Percentiles rank a stretch among this genome's conserved stretches.
These are phyloP conservation scores for Emericellopsis terricola DNA, from an alignment of 495 filamentous ascomycete genomes.

Conservation along the genomic window DNA sequence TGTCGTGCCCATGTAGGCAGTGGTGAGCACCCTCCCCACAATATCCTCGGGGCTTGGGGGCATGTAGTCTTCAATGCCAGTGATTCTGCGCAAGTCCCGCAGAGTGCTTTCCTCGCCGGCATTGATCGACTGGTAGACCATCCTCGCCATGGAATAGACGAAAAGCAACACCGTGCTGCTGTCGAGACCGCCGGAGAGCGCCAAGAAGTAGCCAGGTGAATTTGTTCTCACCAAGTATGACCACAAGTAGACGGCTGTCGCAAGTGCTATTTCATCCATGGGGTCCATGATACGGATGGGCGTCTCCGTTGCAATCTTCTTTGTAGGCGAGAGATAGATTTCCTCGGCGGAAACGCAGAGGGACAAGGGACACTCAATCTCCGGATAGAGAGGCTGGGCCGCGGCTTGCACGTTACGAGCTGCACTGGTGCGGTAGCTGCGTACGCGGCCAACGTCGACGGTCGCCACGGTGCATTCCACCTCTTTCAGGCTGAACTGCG, in stretches of 20 bases:
- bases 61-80: not conserved
- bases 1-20: not conserved
- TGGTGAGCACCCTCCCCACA: not conserved
- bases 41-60: slow-evolving; percentile 2
- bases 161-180: slow-evolving; percentile 6
- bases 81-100: slow-evolving; percentile 1
- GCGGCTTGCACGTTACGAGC: slow-evolving; percentile 41
- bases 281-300: slow-evolving; percentile 5
- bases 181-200: slow-evolving; percentile 6
- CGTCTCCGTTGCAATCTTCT: not conserved
- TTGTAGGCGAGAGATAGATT: not conserved
- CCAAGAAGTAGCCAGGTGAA: slow-evolving; percentile 6
- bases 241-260: slow-evolving; percentile 6
- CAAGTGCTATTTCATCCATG: slow-evolving; percentile 6
- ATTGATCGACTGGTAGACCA: slow-evolving; percentile 18
- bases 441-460: slow-evolving; percentile 63
- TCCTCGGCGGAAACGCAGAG: not conserved
- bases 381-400: slow-evolving; percentile 14
- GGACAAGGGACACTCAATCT: slow-evolving; percentile 20
- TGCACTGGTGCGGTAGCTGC: slow-evolving; percentile 31
- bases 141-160: slow-evolving; percentile 52
- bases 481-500: slow-evolving; percentile 60
- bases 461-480: slow-evolving; percentile 76
- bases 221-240: slow-evolving; percentile 6
- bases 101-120: not conserved